Percentiles rank a stretch among this genome's conserved stretches.
These are phyloP conservation scores for Penicillium paradoxum DNA, from an alignment of 495 filamentous ascomycete genomes.

Conservation along the genomic window DNA sequence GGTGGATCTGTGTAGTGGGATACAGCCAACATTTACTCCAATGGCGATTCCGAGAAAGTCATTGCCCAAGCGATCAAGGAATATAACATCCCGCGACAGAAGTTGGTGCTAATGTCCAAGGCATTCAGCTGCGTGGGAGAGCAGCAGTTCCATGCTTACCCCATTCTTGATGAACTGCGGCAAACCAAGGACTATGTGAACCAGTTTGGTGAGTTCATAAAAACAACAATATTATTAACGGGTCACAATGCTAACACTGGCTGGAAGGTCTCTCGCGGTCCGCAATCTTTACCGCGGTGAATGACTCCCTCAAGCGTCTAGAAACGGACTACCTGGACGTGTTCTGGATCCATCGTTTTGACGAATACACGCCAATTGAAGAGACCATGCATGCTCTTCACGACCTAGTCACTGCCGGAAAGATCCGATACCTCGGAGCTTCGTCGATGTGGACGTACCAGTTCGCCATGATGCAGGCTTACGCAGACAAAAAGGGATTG, in stretches of 20 bases:
- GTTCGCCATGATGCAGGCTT: slow-evolving; percentile 22
- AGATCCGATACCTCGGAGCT: slow-evolving; percentile 66
- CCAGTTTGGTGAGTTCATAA: slow-evolving; percentile 20
- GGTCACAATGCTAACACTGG: not conserved
- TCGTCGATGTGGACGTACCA: slow-evolving; percentile 17
- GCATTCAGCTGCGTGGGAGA: not conserved
- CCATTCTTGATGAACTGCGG: not conserved
- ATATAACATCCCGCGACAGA: slow-evolving; percentile 65
- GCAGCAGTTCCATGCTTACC: not conserved
- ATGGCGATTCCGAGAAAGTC: slow-evolving; percentile 63
- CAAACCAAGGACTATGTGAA: slow-evolving; percentile 33
- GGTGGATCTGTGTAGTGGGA: not conserved
- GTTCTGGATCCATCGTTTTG: slow-evolving; percentile 59
- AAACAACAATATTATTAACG: not conserved
- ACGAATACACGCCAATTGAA: slow-evolving; percentile 49
- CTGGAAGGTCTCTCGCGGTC: slow-evolving; percentile 45
- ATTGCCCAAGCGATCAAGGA: slow-evolving; percentile 66
- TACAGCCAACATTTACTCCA: slow-evolving; percentile 52
- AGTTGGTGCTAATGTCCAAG: slow-evolving; percentile 69
- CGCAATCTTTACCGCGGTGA: slow-evolving; percentile 58
- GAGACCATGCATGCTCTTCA: slow-evolving; percentile 74
- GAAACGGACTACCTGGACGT: slow-evolving; percentile 61
- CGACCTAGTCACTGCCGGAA: slow-evolving; percentile 59
- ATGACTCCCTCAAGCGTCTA: slow-evolving; percentile 52
- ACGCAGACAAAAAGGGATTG: slow-evolving; percentile 52